Conservation (phyloP, 2,329 filamentous ascomycete species). For the Aspergillus sp. region DNA sequence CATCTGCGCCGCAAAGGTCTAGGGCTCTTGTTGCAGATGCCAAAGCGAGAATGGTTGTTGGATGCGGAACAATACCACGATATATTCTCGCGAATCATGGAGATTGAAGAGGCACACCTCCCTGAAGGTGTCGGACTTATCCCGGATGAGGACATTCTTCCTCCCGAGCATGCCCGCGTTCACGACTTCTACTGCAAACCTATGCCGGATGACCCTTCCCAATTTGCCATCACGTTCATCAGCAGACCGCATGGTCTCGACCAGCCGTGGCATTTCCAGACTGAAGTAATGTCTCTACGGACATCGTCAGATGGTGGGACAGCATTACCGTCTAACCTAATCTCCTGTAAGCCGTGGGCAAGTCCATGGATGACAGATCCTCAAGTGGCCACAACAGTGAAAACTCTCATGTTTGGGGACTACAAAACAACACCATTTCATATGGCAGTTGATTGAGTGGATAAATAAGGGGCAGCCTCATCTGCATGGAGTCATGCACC, state of each 20-base stretch:
- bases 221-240: neutral
- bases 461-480: too few relatives aligned
- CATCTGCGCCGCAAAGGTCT: slow-evolving; percentile 15
- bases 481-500: too few relatives aligned
- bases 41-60: slow-evolving; percentile 15
- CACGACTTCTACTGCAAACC: slow-evolving; percentile 10
- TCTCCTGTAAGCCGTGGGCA: neutral
- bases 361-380: neutral
- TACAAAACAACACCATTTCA: too few relatives aligned
- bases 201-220: neutral
- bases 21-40: slow-evolving; percentile 14
- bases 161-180: slow-evolving; percentile 13
- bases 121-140: neutral
- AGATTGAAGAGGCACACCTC: slow-evolving; percentile 14
- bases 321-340: neutral
- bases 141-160: neutral
- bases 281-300: neutral
- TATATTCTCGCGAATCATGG: slow-evolving; percentile 17
- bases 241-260: neutral
- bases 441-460: too few relatives aligned
- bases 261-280: neutral
- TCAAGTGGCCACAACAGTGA: neutral
- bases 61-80: slow-evolving; percentile 12
- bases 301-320: neutral
- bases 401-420: neutral